Evolutionary conservation across 805 yeast genomes (phyloP).

Genomic region (Yarrowia divulgata): DNA sequence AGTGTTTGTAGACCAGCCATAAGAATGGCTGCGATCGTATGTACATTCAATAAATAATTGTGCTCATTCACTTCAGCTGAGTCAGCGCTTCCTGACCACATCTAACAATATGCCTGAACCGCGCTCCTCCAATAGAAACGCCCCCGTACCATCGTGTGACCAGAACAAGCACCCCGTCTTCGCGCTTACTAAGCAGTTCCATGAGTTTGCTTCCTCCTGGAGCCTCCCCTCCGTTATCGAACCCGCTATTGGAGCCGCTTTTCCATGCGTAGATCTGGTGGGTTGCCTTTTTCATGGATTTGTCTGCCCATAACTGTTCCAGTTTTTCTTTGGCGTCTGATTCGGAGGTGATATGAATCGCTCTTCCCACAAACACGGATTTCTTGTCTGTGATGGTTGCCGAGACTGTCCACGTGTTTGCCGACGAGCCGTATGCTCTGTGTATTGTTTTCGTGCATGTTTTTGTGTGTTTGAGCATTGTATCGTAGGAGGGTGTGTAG

Average conservation of each 20-base stretch:
- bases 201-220: constrained; percentile 37
- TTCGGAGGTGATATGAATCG: constrained; percentile 3
- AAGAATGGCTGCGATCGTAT: background rate
- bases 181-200: constrained; percentile 14
- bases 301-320: constrained; percentile 8
- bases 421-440: background rate
- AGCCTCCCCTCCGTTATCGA: constrained; percentile 38
- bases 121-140: constrained; percentile 24
- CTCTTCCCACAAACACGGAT: constrained; percentile 35
- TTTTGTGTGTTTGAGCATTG: constrained; percentile 1
- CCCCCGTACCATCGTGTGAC: constrained; percentile 39
- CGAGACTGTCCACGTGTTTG: constrained; percentile 9
- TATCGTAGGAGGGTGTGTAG: background rate
- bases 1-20: too few species aligned
- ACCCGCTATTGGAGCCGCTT: background rate
- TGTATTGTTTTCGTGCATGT: background rate
- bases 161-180: constrained; percentile 17
- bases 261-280: constrained; percentile 38
- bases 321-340: constrained; percentile 32
- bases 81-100: constrained; percentile 38
- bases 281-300: constrained; percentile 23
- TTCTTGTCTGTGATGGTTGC: constrained; percentile 28
- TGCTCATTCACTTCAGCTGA: background rate
- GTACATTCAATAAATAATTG: constrained; percentile 1
- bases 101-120: constrained; percentile 32